These are phyloP conservation scores for Bryoglossum gracile DNA, from an alignment of 495 filamentous ascomycete species.

Conservation along the genomic window DNA sequence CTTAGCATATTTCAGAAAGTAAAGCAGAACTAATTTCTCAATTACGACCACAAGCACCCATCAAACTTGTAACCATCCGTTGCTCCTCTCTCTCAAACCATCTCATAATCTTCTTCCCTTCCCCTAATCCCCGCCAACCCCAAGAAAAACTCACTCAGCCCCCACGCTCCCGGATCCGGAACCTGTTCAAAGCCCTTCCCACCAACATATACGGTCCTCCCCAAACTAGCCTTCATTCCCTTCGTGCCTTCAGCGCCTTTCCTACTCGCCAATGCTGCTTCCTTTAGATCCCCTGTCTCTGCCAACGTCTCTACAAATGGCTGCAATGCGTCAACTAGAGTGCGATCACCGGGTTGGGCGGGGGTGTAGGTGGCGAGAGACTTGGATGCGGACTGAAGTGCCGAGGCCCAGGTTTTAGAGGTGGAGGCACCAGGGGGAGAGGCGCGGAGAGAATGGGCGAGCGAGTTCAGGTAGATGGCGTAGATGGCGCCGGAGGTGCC, in stretches of 20 bases:
- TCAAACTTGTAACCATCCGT: no score
- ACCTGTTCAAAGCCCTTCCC: conserved; percentile 73
- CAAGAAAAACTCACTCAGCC: conserved; percentile 69
- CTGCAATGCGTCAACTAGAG: conserved; percentile 80
- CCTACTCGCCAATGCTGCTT: conserved; percentile 68
- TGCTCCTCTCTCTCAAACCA: conserved; percentile 17
- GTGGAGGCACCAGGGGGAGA: conserved; percentile 42
- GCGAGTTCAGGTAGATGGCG: conserved; percentile 90
- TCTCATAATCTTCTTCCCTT: conserved; percentile 16
- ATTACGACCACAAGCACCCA: no score
- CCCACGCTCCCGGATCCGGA: conserved; percentile 88
- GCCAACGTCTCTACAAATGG: conserved; percentile 74
- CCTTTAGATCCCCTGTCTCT: conserved; percentile 52
- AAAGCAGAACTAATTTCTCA: no score
- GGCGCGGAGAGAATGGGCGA: conserved; percentile 65
- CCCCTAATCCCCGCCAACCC: conserved; percentile 51
- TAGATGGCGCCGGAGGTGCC: conserved; percentile 94
- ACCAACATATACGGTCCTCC: conserved; percentile 86
- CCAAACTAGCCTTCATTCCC: conserved; percentile 84
- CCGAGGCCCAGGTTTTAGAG: conserved; percentile 62
- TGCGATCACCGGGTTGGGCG: conserved; percentile 81
- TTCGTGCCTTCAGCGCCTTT: conserved; percentile 76
- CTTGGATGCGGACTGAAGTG: conserved; percentile 61
- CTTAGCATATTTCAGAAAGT: no score
- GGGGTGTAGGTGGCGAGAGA: conserved; percentile 81